phyloP scores from a whole-genome alignment of 176 grass and related monocot species.

The Secale cereale region DNA sequence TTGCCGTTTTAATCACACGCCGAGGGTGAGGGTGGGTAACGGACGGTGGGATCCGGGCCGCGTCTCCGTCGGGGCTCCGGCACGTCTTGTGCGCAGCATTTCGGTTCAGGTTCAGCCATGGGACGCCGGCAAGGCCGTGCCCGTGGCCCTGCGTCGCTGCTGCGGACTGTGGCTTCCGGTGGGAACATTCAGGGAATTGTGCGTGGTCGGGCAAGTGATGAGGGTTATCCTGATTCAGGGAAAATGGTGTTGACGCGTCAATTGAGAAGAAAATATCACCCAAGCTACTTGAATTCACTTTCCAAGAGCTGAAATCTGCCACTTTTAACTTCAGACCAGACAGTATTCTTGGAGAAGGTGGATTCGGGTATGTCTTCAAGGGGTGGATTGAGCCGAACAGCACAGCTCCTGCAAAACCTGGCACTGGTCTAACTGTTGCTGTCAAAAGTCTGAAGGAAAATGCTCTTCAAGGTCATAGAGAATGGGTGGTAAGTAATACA shows the following conservation, averaged over 20 bases:
- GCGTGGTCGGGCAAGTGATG: too few species aligned
- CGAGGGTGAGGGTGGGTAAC: too few species aligned
- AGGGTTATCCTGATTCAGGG: not conserved
- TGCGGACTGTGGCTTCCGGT: too few species aligned
- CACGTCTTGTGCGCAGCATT: not conserved
- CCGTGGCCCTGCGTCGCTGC: too few species aligned
- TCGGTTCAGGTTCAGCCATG: not conserved
- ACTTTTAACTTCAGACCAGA: constrained; percentile 96
- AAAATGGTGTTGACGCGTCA: constrained; percentile 48
- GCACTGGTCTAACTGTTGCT: constrained; percentile 87
- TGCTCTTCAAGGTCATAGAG: constrained; percentile 97
- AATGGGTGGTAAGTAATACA: constrained; percentile 82
- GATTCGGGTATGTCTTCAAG: constrained; percentile 98
- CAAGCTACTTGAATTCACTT: constrained; percentile 88
- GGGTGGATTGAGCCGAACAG: constrained; percentile 91
- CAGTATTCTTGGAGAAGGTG: constrained; percentile 98
- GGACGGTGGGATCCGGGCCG: too few species aligned
- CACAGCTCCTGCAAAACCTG: constrained; percentile 88
- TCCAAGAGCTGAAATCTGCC: constrained; percentile 96
- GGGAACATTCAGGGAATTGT: too few species aligned
- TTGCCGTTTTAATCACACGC: not conserved
- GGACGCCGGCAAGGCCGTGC: too few species aligned
- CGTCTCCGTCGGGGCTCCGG: not conserved
- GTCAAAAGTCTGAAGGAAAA: constrained; percentile 97
- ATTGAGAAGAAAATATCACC: constrained; percentile 47